Conservation (phyloP, 2,329 filamentous ascomycete genomes). For the Alternaria alternata region DNA sequence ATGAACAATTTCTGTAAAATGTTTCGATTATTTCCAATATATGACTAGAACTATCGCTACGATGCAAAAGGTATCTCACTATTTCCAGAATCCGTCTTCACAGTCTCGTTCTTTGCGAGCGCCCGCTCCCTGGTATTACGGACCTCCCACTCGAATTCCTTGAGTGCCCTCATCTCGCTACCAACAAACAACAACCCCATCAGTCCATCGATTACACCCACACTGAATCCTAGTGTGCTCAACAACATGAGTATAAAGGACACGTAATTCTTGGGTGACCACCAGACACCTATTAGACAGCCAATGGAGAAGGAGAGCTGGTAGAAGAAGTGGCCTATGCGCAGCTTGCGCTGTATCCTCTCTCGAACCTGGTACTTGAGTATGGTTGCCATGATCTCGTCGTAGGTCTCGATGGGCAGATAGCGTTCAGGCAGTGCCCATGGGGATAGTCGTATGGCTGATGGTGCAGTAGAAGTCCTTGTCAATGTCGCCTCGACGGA, state of each 20-base stretch:
- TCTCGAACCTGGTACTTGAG: conserved; percentile 75
- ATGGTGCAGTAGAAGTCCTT: conserved; percentile 23
- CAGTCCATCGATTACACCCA: conserved; percentile 82
- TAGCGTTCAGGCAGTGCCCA: conserved; percentile 36
- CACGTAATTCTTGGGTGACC: conserved; percentile 77
- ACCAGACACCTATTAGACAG: conserved; percentile 86
- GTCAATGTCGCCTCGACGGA: conserved; percentile 81
- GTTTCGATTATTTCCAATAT: neutral
- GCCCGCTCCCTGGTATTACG: conserved; percentile 42
- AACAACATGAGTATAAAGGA: conserved; percentile 82
- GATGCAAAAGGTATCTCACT: conserved; percentile 3
- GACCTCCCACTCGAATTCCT: conserved; percentile 95
- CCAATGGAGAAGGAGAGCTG: conserved; percentile 73
- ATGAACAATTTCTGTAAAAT: neutral
- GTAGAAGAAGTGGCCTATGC: conserved; percentile 75
- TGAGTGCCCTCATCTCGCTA: conserved; percentile 80
- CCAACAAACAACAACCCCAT: conserved; percentile 88
- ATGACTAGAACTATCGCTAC: neutral
- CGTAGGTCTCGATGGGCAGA: conserved; percentile 65
- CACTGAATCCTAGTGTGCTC: conserved; percentile 77
- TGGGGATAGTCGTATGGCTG: conserved; percentile 20
- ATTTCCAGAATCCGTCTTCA: conserved; percentile 7
- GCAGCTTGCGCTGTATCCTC: conserved; percentile 72
- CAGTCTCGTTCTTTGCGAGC: conserved; percentile 17
- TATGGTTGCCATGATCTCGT: conserved; percentile 77